These are phyloP conservation scores for Crithidia brevicula DNA, from an alignment of 208 protist genomes.

Conservation along the genomic window DNA sequence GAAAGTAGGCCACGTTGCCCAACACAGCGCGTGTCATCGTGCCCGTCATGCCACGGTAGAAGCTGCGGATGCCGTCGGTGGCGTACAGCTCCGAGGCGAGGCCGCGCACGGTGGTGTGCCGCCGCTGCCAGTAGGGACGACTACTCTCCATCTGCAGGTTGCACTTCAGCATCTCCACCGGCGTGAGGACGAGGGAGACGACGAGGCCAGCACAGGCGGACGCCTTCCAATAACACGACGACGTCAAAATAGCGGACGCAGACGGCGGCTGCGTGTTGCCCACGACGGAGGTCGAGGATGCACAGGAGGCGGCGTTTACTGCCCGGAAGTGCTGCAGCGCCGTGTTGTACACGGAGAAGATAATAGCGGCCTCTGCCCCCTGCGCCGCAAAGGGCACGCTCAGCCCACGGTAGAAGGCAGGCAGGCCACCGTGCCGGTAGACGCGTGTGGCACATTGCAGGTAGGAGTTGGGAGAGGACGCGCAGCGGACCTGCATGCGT, in stretches of 20 bases:
- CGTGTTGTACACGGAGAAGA: slow-evolving; percentile 57
- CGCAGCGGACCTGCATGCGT: slow-evolving; percentile 58
- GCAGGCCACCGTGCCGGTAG: slow-evolving; percentile 47
- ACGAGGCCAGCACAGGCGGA: slow-evolving; percentile 47
- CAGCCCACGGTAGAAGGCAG: slow-evolving; percentile 76
- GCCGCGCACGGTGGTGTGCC: slow-evolving; percentile 16
- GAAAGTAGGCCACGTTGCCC: slow-evolving; percentile 80
- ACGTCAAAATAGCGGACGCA: slow-evolving; percentile 16
- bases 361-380: slow-evolving; percentile 50
- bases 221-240: slow-evolving; percentile 36
- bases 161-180: slow-evolving; percentile 76
- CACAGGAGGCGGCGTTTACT: neutral
- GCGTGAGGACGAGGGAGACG: slow-evolving; percentile 72
- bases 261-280: neutral
- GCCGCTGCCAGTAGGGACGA: slow-evolving; percentile 18
- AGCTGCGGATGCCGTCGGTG: slow-evolving; percentile 35
- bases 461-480: slow-evolving; percentile 25
- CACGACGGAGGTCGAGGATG: no score
- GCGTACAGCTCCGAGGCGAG: slow-evolving; percentile 13
- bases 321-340: slow-evolving; percentile 21
- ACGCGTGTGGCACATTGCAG: slow-evolving; percentile 38
- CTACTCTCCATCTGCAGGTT: slow-evolving; percentile 52
- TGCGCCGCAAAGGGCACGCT: slow-evolving; percentile 63
- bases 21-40: slow-evolving; percentile 71
- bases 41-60: slow-evolving; percentile 69